Evolutionary conservation across 148 eudicot species (phyloP).

Genomic region (Rheum nobile): DNA sequence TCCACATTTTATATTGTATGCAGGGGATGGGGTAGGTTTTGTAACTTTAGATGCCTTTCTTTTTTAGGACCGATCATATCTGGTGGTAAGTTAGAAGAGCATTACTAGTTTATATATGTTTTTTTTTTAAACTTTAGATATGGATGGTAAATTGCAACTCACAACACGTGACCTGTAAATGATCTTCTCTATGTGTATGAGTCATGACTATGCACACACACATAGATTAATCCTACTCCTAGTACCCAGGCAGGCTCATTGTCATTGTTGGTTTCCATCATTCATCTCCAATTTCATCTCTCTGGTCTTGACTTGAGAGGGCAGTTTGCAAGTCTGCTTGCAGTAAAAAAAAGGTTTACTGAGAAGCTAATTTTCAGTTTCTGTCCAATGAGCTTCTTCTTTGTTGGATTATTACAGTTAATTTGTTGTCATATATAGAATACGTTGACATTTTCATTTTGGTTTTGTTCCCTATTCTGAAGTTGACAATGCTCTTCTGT

Average conservation of each 20-base stretch:
- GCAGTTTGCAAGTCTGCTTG: neutral
- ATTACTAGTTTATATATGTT: neutral
- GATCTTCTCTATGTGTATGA: neutral
- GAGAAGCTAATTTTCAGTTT: neutral
- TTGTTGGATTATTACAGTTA: neutral
- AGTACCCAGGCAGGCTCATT: neutral
- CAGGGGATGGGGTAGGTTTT: neutral
- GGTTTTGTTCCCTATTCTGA: slow-evolving; percentile 9
- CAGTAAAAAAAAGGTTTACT: neutral
- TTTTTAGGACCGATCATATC: neutral
- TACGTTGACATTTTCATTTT: neutral
- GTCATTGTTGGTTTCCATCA: neutral
- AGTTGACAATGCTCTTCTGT: slow-evolving; percentile 31
- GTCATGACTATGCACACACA: neutral
- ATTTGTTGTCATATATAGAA: neutral
- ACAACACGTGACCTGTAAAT: neutral
- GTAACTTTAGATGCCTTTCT: neutral
- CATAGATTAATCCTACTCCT: neutral
- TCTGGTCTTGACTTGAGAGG: neutral
- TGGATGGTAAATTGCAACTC: neutral
- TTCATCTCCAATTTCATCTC: neutral
- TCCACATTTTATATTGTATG: neutral
- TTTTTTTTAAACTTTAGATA: neutral
- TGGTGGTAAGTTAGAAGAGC: neutral
- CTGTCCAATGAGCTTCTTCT: neutral